phyloP scores from a whole-genome alignment of 169 alveolate species.

The Cryptosporidium felis region DNA sequence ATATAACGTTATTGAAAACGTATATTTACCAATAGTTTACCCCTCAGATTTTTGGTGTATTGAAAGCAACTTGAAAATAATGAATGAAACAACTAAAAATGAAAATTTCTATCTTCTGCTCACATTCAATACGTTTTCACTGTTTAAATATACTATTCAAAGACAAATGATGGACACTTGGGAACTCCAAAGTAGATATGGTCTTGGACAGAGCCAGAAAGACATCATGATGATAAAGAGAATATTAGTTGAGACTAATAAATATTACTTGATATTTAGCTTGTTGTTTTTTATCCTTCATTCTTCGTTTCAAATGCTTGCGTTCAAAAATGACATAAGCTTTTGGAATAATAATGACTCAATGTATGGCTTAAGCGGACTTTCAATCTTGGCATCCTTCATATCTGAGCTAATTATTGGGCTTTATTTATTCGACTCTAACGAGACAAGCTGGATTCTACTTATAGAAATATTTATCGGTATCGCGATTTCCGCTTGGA shows the following conservation, averaged over 20 bases:
- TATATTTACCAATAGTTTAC: conserved; percentile 75
- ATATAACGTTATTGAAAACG: conserved; percentile 49
- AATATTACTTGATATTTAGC: conserved; percentile 85
- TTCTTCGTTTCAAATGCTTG: conserved; percentile 88
- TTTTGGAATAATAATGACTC: conserved; percentile 94
- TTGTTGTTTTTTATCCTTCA: conserved; percentile 83
- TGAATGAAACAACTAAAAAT: conserved; percentile 55
- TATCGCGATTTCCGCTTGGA: conserved; percentile 90
- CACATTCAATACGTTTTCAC: conserved; percentile 68
- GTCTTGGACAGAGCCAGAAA: conserved; percentile 74
- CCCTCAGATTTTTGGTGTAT: conserved; percentile 78
- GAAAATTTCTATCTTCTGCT: conserved; percentile 58
- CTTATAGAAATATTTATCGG: conserved; percentile 90
- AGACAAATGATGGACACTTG: conserved; percentile 43
- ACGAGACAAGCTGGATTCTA: conserved; percentile 91
- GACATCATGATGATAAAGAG: conserved; percentile 88
- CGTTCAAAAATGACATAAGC: conserved; percentile 92
- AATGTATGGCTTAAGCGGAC: conserved; percentile 94
- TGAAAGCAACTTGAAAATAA: conserved; percentile 73
- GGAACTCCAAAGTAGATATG: conserved; percentile 63
- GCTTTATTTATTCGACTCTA: conserved; percentile 91
- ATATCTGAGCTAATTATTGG: conserved; percentile 89
- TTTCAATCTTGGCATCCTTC: conserved; percentile 86
- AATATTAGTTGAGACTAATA: conserved; percentile 85
- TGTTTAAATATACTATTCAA: conserved; percentile 72